phyloP scores from a whole-genome alignment of 768 basidiomycete genomes.

The Russula brevipes region DNA sequence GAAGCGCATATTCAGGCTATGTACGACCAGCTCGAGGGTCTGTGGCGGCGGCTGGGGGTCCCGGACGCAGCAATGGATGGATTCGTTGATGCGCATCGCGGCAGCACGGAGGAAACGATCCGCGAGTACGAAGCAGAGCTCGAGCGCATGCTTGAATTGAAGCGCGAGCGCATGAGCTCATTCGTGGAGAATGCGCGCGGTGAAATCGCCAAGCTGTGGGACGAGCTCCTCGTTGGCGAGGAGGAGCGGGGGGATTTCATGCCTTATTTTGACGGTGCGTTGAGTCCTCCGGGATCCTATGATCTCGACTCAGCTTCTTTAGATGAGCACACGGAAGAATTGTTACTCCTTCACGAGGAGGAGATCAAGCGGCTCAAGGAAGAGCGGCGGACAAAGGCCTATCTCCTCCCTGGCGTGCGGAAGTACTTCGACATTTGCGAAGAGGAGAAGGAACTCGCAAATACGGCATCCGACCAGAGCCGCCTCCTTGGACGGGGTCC shows the following conservation, averaged over 20 bases:
- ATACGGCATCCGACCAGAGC: slow-evolving; percentile 73
- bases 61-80: slow-evolving; percentile 75
- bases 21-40: slow-evolving; percentile 87
- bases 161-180: slow-evolving; percentile 78
- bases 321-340: slow-evolving; percentile 89
- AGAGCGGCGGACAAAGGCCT: slow-evolving; percentile 73
- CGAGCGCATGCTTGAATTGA: slow-evolving; percentile 83
- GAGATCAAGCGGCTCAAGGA: slow-evolving; percentile 79
- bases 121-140: slow-evolving; percentile 85
- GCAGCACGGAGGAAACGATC: slow-evolving; percentile 72
- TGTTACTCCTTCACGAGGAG: slow-evolving; percentile 77
- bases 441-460: slow-evolving; percentile 84
- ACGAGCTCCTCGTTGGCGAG: slow-evolving; percentile 79
- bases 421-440: slow-evolving; percentile 90
- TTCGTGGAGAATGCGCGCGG: slow-evolving; percentile 79
- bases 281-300: slow-evolving; percentile 7
- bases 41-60: slow-evolving; percentile 87
- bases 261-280: slow-evolving; percentile 75
- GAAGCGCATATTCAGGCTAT: slow-evolving; percentile 86
- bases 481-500: slow-evolving; percentile 76
- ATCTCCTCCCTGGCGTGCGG: slow-evolving; percentile 67
- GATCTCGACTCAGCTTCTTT: not conserved
- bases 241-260: slow-evolving; percentile 78
- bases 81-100: slow-evolving; percentile 86
- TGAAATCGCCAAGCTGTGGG: slow-evolving; percentile 80